Evolutionary conservation across 352 stramenopile genomes (phyloP), one percentile per base, ranked within the genome.

Genomic region (Pythium brachiatum): DNA sequence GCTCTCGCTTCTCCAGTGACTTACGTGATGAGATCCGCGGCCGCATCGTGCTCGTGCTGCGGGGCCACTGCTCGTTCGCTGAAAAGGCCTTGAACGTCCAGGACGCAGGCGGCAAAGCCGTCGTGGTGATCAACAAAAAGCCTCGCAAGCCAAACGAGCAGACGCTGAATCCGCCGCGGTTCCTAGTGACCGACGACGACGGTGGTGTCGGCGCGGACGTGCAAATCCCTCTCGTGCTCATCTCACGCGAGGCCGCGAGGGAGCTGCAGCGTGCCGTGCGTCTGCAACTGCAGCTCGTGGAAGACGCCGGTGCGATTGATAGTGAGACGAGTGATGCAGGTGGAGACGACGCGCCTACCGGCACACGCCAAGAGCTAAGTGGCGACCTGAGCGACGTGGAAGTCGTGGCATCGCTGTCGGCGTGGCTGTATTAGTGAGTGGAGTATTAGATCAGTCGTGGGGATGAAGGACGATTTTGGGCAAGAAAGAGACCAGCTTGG

Each of bases 51-150:
- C 72, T 95, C 50, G 83, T 90, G 15, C 62, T 71, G 29, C 73
- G 88, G 9, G 88, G 88, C 13, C 73, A 73, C 18, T 96, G 88
- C 53, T 77, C 86, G 21, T 96, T 96, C 57, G 76, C 81, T 1
- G 66, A 85, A 51, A 96, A 95, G 64, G 85, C 85, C 1, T 53
- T 90, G 39, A 64, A 76, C 8, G 53, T 94, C 7, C 77, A 95
- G 67, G 31, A 64, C 9, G 76, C 77, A 16, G 85, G 86, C 2
- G 88, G 73, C 1, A 57, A 64, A 7, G 88, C 75, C 23, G 70
- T 90, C 18, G 73, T 95, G 12, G 74, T 92, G 16, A 75, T 93
- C 51, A 92, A 95, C 61, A 81, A 72, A 18, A 90, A 87, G 61
- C 57, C 64, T n/a, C 26, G 67, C 18, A 73, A 50, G 23, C n/a